Percentiles rank a stretch among this genome's conserved stretches.
phyloP scores from a whole-genome alignment of 257 asterid species.

The Przewalskia tangutica region DNA sequence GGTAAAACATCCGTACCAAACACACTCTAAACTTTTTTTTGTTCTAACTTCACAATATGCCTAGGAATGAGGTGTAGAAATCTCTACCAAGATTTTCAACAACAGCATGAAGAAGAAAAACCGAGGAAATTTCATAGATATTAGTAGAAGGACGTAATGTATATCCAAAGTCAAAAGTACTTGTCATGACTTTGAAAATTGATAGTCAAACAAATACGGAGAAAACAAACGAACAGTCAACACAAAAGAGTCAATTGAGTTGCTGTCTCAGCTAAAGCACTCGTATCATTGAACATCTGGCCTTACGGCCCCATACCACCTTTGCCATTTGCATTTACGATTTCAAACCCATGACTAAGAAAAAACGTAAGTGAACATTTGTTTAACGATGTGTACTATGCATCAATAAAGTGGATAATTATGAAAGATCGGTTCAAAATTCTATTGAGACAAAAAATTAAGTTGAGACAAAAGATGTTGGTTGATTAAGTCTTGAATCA shows the following conservation, averaged over 20 bases:
- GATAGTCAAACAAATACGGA: not conserved
- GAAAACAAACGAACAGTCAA: not conserved
- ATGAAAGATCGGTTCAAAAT: not conserved
- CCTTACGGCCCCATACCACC: not conserved
- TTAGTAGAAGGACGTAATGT: not conserved
- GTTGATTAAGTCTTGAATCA: not conserved
- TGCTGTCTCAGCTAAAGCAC: not conserved
- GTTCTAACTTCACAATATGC: too few relatives aligned
- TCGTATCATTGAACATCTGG: not conserved
- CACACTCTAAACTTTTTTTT: too few relatives aligned
- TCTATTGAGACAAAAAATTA: not conserved
- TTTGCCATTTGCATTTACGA: not conserved
- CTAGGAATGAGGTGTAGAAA: not conserved
- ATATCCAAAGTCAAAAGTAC: not conserved
- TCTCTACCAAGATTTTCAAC: not conserved
- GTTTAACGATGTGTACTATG: not conserved
- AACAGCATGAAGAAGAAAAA: not conserved
- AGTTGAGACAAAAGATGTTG: too few relatives aligned
- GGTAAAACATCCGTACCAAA: too few relatives aligned
- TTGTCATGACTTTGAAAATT: not conserved
- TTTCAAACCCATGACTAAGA: not conserved
- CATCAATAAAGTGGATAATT: too few relatives aligned
- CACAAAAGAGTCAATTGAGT: not conserved
- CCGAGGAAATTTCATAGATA: not conserved
- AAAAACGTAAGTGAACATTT: not conserved